These are phyloP conservation scores for Candida sakaeoensis DNA, from an alignment of 805 yeast genomes.

Conservation along the genomic window DNA sequence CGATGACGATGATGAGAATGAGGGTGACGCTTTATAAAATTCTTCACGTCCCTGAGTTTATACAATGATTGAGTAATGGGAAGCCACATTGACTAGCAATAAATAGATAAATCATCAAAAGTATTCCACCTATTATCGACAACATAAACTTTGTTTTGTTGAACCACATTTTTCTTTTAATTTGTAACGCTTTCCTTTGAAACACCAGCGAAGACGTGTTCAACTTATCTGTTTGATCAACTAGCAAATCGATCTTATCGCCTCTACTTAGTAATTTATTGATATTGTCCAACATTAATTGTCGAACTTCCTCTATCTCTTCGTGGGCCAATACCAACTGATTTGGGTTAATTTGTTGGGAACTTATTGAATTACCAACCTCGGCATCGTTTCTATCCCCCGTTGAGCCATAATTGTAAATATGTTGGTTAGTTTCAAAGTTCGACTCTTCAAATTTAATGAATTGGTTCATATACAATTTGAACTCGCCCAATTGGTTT, in stretches of 20 bases:
- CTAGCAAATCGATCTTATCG: constrained; percentile 66
- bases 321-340: constrained; percentile 40
- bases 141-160: constrained; percentile 46
- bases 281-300: constrained; percentile 69
- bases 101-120: constrained; percentile 40
- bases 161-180: constrained; percentile 71
- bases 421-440: constrained; percentile 29
- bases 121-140: constrained; percentile 15
- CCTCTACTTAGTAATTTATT: constrained; percentile 73
- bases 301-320: constrained; percentile 63
- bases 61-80: constrained; percentile 44
- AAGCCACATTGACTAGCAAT: constrained; percentile 53
- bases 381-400: constrained; percentile 16
- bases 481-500: constrained; percentile 46
- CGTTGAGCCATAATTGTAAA: constrained; percentile 30
- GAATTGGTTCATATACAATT: constrained; percentile 52
- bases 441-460: constrained; percentile 51
- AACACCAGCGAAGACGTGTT: constrained; percentile 65
- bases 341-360: constrained; percentile 28
- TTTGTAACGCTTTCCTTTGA: constrained; percentile 60
- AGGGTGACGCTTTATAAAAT: not conserved
- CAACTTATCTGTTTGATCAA: constrained; percentile 74
- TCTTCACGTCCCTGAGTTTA: not conserved
- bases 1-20: not conserved
- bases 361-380: constrained; percentile 9